Percentiles rank a stretch among this genome's conserved stretches.
Conservation (phyloP, 2,329 filamentous ascomycete species). For the Iodosphaeria phyllophila region DNA sequence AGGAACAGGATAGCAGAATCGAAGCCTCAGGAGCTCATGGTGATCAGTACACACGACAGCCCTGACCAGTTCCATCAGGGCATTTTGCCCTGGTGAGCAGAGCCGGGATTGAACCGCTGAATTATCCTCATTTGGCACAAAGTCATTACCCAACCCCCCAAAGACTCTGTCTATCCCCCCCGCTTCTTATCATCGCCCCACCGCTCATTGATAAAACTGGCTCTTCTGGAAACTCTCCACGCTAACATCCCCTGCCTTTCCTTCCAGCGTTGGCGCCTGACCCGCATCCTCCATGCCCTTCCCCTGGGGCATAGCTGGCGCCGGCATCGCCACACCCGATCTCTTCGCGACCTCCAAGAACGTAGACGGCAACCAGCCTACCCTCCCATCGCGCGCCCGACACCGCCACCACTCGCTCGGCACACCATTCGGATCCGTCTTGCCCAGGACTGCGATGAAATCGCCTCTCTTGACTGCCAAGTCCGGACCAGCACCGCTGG, state of each 20-base stretch:
- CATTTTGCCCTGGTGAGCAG: too few species aligned
- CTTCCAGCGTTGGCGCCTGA: too few species aligned
- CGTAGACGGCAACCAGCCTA: slow-evolving; percentile 80
- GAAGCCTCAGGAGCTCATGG: too few species aligned
- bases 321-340: slow-evolving; percentile 29
- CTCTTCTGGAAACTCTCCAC: slow-evolving; percentile 2
- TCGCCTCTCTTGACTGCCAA: slow-evolving; percentile 88
- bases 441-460: slow-evolving; percentile 81
- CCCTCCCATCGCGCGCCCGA: slow-evolving; percentile 69
- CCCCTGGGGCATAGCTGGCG: slow-evolving; percentile 15
- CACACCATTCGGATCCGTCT: slow-evolving; percentile 80
- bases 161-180: too few species aligned
- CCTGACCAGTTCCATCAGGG: too few species aligned
- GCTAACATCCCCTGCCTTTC: slow-evolving; percentile 1
- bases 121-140: too few species aligned
- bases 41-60: too few species aligned
- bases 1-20: too few species aligned
- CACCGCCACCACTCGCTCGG: slow-evolving; percentile 97
- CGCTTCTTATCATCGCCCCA: too few species aligned
- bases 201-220: slow-evolving; percentile 2
- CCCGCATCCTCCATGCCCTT: too few species aligned
- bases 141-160: too few species aligned
- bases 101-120: too few species aligned
- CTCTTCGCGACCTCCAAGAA: slow-evolving; percentile 63
- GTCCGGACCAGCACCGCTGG: slow-evolving; percentile 64